These are phyloP conservation scores for Dactylellina drechsleri DNA, from an alignment of 2,329 filamentous ascomycete species.

Conservation along the genomic window DNA sequence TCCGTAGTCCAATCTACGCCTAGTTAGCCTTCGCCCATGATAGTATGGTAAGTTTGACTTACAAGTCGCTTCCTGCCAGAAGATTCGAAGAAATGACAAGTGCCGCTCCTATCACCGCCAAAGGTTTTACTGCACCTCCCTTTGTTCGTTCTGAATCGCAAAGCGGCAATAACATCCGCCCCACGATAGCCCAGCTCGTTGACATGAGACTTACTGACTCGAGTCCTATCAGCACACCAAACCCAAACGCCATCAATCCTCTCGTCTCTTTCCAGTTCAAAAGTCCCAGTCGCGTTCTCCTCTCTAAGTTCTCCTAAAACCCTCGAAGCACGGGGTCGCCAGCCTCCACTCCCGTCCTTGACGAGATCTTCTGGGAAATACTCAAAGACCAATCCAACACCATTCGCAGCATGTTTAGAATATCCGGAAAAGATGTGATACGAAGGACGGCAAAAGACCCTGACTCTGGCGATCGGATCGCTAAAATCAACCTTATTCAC, in stretches of 20 bases:
- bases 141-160: slow-evolving; percentile 45
- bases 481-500: slow-evolving; percentile 47
- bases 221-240: slow-evolving; percentile 46
- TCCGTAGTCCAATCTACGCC: slow-evolving; percentile 38
- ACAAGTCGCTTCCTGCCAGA: slow-evolving; percentile 52
- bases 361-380: slow-evolving; percentile 44
- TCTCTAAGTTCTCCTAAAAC: slow-evolving; percentile 47
- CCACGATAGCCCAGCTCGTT: slow-evolving; percentile 50
- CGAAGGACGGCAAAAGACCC: slow-evolving; percentile 41
- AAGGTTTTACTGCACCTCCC: slow-evolving; percentile 38
- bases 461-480: slow-evolving; percentile 34
- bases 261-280: slow-evolving; percentile 47
- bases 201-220: slow-evolving; percentile 42
- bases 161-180: slow-evolving; percentile 37
- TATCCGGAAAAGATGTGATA: slow-evolving; percentile 37
- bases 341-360: slow-evolving; percentile 39
- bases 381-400: slow-evolving; percentile 45
- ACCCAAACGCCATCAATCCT: slow-evolving; percentile 47
- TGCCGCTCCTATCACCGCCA: slow-evolving; percentile 43
- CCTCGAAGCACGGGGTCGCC: slow-evolving; percentile 34
- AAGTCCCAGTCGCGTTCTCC: slow-evolving; percentile 42
- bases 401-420: slow-evolving; percentile 37
- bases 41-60: neutral
- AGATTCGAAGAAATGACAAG: slow-evolving; percentile 51
- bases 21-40: slow-evolving; percentile 5